A percentile compares a stretch with the other conserved stretches of the same genome.
Conservation (phyloP, 306 rosid species). For the Cotoneaster glaucophyllus region DNA sequence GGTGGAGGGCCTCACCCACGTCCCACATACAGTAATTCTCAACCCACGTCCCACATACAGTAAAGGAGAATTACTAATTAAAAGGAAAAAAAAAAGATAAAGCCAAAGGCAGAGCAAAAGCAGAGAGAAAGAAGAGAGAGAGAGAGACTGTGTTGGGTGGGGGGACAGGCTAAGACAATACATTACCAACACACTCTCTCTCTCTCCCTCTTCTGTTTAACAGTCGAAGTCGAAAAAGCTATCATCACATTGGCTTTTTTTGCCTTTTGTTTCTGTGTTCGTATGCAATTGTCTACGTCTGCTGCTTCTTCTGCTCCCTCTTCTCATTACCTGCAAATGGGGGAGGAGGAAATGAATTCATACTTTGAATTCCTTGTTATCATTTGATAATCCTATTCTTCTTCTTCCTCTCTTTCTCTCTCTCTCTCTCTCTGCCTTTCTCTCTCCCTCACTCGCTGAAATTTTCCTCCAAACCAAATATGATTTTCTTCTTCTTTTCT, state of each 20-base stretch:
- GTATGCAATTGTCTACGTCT: constrained; percentile 76
- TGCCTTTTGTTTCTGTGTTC: constrained; percentile 73
- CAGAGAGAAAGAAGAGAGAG: constrained; percentile 18
- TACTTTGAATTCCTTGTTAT: constrained; percentile 76
- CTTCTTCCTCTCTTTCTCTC: neutral
- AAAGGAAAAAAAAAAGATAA: constrained; percentile 19
- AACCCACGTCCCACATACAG: constrained; percentile 17
- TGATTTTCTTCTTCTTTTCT: constrained; percentile 38
- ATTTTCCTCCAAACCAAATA: constrained; percentile 26
- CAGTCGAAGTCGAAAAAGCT: constrained; percentile 57
- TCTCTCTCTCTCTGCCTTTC: neutral
- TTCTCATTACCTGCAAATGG: constrained; percentile 76
- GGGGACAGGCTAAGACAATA: constrained; percentile 51
- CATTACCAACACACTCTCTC: constrained; percentile 57
- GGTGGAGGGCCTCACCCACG: constrained; percentile 66
- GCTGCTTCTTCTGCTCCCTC: constrained; percentile 68
- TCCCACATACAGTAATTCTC: constrained; percentile 20
- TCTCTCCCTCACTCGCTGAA: neutral
- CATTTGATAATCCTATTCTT: constrained; percentile 38
- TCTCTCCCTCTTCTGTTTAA: constrained; percentile 27
- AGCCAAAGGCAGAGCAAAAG: constrained; percentile 43
- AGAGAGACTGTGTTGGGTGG: constrained; percentile 47
- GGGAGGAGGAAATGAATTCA: constrained; percentile 51
- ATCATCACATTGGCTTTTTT: constrained; percentile 57
- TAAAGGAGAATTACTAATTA: constrained; percentile 36